phyloP scores from a whole-genome alignment of 2,329 filamentous ascomycete genomes.

The Colletotrichum caudatum region DNA sequence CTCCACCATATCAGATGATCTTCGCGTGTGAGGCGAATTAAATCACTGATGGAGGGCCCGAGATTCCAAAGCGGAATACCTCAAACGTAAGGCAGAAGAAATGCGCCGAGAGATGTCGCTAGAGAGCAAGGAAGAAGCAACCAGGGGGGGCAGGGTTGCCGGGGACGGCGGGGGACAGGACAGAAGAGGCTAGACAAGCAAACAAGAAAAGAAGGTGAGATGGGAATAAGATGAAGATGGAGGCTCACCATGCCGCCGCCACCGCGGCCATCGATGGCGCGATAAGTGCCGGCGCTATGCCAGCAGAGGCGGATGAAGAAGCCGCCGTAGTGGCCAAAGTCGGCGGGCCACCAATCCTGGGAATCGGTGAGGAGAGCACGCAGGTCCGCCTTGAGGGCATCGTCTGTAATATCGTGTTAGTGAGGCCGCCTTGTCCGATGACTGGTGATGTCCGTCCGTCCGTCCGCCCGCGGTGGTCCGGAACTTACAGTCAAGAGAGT shows the following conservation, averaged over 20 bases:
- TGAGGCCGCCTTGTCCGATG: background rate
- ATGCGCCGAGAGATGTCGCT: background rate
- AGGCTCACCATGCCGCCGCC: constrained; percentile 70
- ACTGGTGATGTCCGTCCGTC: too few relatives aligned
- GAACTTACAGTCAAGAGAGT: constrained; percentile 69
- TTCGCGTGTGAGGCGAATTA: constrained; percentile 11
- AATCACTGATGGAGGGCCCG: background rate
- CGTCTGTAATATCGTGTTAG: constrained; percentile 51
- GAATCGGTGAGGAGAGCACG: constrained; percentile 80
- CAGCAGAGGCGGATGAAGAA: constrained; percentile 85
- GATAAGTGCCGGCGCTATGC: constrained; percentile 85
- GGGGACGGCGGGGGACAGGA: background rate
- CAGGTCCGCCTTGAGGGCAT: constrained; percentile 80
- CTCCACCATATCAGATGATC: background rate
- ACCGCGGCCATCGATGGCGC: constrained; percentile 79
- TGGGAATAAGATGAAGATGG: background rate
- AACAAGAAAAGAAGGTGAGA: background rate
- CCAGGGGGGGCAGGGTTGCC: background rate
- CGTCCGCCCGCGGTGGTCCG: too few relatives aligned
- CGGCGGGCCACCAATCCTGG: constrained; percentile 85
- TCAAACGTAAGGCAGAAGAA: background rate
- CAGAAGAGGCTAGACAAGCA: constrained; percentile 1
- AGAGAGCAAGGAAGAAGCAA: background rate
- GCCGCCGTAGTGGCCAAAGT: constrained; percentile 85
- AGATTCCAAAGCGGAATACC: background rate